These are phyloP conservation scores for Xylaria sp. DNA, from an alignment of 2,329 filamentous ascomycete species.

Conservation along the genomic window DNA sequence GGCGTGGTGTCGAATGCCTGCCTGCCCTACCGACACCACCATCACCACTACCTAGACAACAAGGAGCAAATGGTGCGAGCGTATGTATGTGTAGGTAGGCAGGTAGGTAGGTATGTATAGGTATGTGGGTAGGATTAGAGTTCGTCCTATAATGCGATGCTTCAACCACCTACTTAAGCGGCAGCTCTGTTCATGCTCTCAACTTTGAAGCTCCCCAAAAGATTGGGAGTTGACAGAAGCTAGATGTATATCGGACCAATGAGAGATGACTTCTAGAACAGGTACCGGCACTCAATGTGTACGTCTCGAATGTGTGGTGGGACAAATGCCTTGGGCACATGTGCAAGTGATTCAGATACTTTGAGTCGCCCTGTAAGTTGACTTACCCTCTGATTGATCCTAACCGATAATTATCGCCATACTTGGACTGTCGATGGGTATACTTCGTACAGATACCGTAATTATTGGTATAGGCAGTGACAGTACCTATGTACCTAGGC, in stretches of 20 bases:
- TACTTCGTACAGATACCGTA: too few species aligned
- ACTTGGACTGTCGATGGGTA: too few species aligned
- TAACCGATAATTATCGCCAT: too few species aligned
- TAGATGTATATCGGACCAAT: not conserved
- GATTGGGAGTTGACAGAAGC: not conserved
- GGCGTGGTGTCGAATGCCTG: slow-evolving; percentile 27
- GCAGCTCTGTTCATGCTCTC: not conserved
- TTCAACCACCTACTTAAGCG: not conserved
- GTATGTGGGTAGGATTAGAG: too few species aligned
- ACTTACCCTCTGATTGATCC: not conserved
- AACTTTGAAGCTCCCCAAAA: not conserved
- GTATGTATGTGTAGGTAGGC: not conserved
- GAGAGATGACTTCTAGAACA: not conserved
- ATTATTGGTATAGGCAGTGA: too few species aligned
- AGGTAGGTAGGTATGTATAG: too few species aligned
- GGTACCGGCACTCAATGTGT: not conserved
- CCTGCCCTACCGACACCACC: slow-evolving; percentile 6
- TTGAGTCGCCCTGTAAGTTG: slow-evolving; percentile 1
- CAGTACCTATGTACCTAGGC: too few species aligned
- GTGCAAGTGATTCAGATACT: slow-evolving; percentile 5
- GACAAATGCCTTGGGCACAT: not conserved
- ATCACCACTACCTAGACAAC: not conserved
- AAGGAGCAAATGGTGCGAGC: too few species aligned
- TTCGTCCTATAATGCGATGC: too few species aligned
- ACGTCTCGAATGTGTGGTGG: slow-evolving; percentile 2